Evolutionary conservation across 345 rosid genomes (phyloP), one percentile per base, ranked within the genome.

Genomic region (Jatropha curcas): DNA sequence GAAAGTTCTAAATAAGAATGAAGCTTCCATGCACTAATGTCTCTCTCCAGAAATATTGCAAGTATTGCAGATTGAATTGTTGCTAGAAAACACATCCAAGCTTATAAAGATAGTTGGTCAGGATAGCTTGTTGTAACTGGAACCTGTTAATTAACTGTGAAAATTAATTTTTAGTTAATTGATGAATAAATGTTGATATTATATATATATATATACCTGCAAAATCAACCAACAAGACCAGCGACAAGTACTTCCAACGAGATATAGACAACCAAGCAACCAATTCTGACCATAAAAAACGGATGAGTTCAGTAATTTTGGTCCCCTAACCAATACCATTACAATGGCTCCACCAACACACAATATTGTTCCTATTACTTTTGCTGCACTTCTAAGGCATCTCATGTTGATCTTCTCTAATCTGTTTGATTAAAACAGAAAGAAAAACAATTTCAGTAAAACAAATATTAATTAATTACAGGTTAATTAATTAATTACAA

Each of bases 151-250:
- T n/a, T n/a, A n/a, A n/a, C n/a, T n/a, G n/a, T n/a, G n/a, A n/a
- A n/a, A n/a, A n/a, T n/a, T n/a, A n/a, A n/a, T n/a, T n/a, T n/a
- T n/a, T n/a, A n/a, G n/a, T n/a, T n/a, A n/a, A n/a, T n/a, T n/a
- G n/a, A n/a, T n/a, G n/a, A n/a, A n/a, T n/a, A n/a, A n/a, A n/a
- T n/a, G n/a, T n/a, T n/a, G n/a, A n/a, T n/a, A n/a, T n/a, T 39
- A 39, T 39, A 39, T 39, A 39, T 39, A 35, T 35, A 35, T 35
- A 35, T 35, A 39, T 70, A 85, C 89, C 81, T 85, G 90, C 71
- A 90, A 74, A 46, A 90, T 79, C 72, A 88, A 58, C 96, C 91
- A 90, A 63, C 73, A 46, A 6, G 91, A 87, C 91, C 89, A 88
- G 74, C 75, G 81, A 9, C 88, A 77, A 59, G 85, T 77, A 61